phyloP scores from a whole-genome alignment of 768 basidiomycete species.

The Russula sp. region DNA sequence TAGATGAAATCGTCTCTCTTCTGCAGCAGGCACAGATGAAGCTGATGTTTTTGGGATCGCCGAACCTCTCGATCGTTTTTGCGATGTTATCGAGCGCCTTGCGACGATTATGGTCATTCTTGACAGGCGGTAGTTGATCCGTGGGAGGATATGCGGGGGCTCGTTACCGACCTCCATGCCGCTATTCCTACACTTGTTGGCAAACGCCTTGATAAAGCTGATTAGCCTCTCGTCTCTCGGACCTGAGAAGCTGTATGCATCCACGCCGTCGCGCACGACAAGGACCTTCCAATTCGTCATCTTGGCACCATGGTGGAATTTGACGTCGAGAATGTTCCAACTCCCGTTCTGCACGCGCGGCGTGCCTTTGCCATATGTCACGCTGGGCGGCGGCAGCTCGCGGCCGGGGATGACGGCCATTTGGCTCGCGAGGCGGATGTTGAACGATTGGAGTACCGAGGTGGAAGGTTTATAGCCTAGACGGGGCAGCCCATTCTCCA shows the following conservation, averaged over 20 bases:
- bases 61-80: constrained; percentile 31
- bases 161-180: constrained; percentile 52
- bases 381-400: constrained; percentile 55
- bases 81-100: constrained; percentile 45
- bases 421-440: constrained; percentile 49
- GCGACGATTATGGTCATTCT: constrained; percentile 41
- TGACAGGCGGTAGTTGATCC: constrained; percentile 36
- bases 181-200: constrained; percentile 51
- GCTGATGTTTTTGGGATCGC: constrained; percentile 43
- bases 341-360: constrained; percentile 53
- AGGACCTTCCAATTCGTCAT: constrained; percentile 66
- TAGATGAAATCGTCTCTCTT: constrained; percentile 71
- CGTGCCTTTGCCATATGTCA: constrained; percentile 53
- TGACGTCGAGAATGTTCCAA: constrained; percentile 76
- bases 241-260: constrained; percentile 39
- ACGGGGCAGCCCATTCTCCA: constrained; percentile 52
- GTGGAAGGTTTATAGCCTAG: constrained; percentile 51
- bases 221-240: constrained; percentile 44
- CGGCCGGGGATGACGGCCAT: constrained; percentile 68
- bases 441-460: constrained; percentile 49
- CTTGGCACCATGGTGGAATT: constrained; percentile 56
- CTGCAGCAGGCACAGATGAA: constrained; percentile 73
- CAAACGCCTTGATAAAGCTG: constrained; percentile 52
- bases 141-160: constrained; percentile 42
- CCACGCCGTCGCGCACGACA: constrained; percentile 52